Evolutionary conservation across 441 rosid genomes (phyloP), one percentile per base, ranked within the genome.

Genomic region (Croton setiger): DNA sequence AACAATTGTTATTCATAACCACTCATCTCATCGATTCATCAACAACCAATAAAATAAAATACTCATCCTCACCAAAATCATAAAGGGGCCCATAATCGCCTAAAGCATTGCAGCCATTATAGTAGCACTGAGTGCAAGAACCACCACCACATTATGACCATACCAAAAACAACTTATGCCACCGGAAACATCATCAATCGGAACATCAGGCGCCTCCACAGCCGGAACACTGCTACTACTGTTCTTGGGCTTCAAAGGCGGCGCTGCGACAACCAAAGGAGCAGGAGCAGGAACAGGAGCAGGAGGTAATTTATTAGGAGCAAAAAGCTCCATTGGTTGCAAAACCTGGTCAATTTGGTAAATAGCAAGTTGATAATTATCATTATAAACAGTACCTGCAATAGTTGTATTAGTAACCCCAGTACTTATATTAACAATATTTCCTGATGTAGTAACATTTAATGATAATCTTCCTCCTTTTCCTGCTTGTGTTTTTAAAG

Each of bases 401-500:
- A 93, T 78, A 14, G 87, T 78, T 2, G 98, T 88, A 64, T 91
- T 89, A 11, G 90, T 82, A 35, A 91, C 79, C 39, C 97, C 98
- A 2, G 90, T 69, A 5, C 90, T 81, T 33, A 91, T 79, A 67
- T 91, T 93, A 27, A 93, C 94, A 4, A 77, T 68, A 59, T 74
- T 85, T 3, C 93, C 91, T 35, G 85, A 68, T 23, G 92, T 80
- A 3, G 89, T 87, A 8, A 93, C 72, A 45, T 85, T 93, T 55
- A 93, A 85, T 12, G 90, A 84, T 60, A 85, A 80, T 70, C 85
- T 78, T 11, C 79, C 80, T 0, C 78, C 81, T 13, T 79, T 88
- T 6, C 98, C 97, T 6, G 97, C 98, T 36, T 88, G 88, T 0
- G 98, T 93, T 69, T 80, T 79, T 43, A 91, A 76, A 2, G 98